A percentile compares a stretch with the other conserved stretches of the same genome.
Evolutionary conservation across 2,329 filamentous ascomycete species (phyloP).

Genomic region (Colletotrichum liaoningense): DNA sequence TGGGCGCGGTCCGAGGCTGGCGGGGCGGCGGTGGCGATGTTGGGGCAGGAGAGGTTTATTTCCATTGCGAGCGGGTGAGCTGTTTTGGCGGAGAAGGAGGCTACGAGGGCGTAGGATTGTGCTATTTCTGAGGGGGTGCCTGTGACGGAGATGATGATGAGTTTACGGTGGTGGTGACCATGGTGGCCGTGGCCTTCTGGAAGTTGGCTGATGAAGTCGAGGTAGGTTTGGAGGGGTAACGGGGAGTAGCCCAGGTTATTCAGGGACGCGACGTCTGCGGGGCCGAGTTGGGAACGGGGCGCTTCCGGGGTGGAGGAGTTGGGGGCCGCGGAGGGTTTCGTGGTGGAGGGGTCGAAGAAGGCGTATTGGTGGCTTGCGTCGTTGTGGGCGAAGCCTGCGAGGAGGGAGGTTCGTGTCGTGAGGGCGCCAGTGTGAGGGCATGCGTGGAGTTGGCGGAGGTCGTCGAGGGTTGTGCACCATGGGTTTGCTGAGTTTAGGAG

Average conservation of each 20-base stretch:
- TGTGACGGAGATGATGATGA: constrained; percentile 78
- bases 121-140: constrained; percentile 69
- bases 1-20: constrained; percentile 72
- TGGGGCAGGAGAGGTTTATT: constrained; percentile 83
- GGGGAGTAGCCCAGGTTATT: constrained; percentile 84
- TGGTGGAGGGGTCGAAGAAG: constrained; percentile 67
- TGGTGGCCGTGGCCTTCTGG: constrained; percentile 38
- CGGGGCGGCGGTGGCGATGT: constrained; percentile 75
- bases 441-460: constrained; percentile 71
- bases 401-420: constrained; percentile 77
- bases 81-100: constrained; percentile 48
- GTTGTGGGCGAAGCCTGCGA: constrained; percentile 74
- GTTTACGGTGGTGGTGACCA: constrained; percentile 55
- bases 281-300: constrained; percentile 14
- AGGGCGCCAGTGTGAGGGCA: constrained; percentile 76
- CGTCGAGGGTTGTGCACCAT: constrained; percentile 75
- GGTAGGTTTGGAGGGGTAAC: constrained; percentile 67
- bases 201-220: constrained; percentile 65
- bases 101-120: constrained; percentile 65
- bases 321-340: constrained; percentile 37
- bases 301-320: constrained; percentile 39
- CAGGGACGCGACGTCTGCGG: constrained; percentile 57
- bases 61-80: constrained; percentile 73
- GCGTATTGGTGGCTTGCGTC: constrained; percentile 70
- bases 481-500: constrained; percentile 81